phyloP scores from a whole-genome alignment of 2,329 filamentous ascomycete genomes.

The Fusarium tanahbumbuense region DNA sequence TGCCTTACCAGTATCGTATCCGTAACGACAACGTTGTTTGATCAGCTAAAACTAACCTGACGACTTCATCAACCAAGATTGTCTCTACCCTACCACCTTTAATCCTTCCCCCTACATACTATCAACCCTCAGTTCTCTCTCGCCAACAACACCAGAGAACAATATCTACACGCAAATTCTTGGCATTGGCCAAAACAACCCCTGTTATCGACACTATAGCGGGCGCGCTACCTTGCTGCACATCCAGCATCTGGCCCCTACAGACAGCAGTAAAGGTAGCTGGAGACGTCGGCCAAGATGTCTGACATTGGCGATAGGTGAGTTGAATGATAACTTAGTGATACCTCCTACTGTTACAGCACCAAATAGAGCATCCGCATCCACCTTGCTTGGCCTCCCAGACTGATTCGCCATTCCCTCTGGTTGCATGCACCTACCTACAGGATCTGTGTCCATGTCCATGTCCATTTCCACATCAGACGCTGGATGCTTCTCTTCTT shows the following conservation, averaged over 20 bases:
- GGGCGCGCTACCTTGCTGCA: conserved; percentile 23
- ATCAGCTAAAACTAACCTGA: conserved; percentile 9
- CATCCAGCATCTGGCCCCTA: conserved; percentile 35
- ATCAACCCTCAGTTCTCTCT: not conserved
- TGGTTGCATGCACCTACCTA: conserved; percentile 12
- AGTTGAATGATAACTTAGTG: conserved; percentile 19
- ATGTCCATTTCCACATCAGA: conserved; percentile 31
- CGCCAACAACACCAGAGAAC: conserved; percentile 15
- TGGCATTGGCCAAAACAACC: conserved; percentile 24
- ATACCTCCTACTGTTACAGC: conserved; percentile 2
- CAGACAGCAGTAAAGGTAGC: not conserved
- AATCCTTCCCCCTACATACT: not conserved
- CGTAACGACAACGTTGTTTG: not conserved
- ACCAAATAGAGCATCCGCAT: not conserved
- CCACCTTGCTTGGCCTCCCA: conserved; percentile 6
- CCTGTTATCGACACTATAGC: conserved; percentile 19
- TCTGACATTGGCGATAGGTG: conserved; percentile 45
- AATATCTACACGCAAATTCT: conserved; percentile 9
- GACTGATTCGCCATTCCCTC: conserved; percentile 22
- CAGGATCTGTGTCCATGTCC: conserved; percentile 21
- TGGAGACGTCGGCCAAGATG: conserved; percentile 36
- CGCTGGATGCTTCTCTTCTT: conserved; percentile 23
- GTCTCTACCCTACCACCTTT: not conserved
- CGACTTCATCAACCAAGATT: conserved; percentile 16
- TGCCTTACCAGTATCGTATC: not conserved